phyloP scores from a whole-genome alignment of 106 monocot genomes.

The Narthecium ossifragum region DNA sequence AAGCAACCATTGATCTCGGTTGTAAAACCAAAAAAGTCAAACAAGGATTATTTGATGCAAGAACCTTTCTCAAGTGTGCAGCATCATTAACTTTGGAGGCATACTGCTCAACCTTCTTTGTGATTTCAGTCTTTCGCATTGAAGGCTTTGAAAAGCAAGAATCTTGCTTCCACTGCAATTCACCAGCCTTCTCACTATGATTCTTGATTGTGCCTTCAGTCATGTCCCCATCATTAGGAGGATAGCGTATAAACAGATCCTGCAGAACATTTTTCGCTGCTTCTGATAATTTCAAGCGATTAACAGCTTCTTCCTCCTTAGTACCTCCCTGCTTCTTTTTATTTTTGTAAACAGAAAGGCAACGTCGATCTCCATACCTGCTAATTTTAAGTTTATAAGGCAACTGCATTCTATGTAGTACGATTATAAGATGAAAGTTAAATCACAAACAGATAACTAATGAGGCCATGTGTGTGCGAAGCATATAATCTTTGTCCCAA shows the following conservation, averaged over 20 bases:
- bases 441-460: background rate
- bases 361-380: conserved; percentile 41
- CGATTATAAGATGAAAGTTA: background rate
- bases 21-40: too few species aligned
- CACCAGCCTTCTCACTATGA: conserved; percentile 18
- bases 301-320: conserved; percentile 22
- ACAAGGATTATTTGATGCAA: too few species aligned
- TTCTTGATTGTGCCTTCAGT: conserved; percentile 18
- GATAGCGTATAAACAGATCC: conserved; percentile 61
- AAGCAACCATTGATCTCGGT: too few species aligned
- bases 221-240: conserved; percentile 64
- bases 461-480: background rate
- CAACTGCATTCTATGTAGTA: background rate
- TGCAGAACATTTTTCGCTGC: conserved; percentile 44
- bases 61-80: conserved; percentile 71
- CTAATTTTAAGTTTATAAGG: background rate
- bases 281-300: conserved; percentile 50
- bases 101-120: conserved; percentile 50
- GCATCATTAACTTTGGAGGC: conserved; percentile 35
- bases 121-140: conserved; percentile 50
- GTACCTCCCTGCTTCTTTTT: conserved; percentile 31
- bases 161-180: conserved; percentile 37
- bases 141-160: conserved; percentile 56
- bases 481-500: background rate
- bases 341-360: conserved; percentile 66